Evolutionary conservation across 2,329 filamentous ascomycete genomes (phyloP).

Genomic region (Talaromyces sp.): DNA sequence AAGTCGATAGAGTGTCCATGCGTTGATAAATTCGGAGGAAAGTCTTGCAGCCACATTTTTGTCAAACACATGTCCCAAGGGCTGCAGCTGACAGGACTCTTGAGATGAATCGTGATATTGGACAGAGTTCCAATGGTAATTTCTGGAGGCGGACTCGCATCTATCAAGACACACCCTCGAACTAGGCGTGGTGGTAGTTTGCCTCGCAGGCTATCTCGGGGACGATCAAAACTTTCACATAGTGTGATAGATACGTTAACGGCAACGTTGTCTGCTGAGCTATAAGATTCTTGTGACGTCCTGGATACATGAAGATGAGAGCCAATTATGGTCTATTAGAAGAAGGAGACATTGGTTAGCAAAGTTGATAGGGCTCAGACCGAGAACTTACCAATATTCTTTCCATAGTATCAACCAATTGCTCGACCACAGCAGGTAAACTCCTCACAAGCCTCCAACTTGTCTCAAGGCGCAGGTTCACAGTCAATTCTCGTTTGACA

Average conservation of each 20-base stretch:
- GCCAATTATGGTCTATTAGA: neutral
- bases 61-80: conserved; percentile 2
- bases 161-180: neutral
- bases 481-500: conserved; percentile 1
- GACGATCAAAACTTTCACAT: conserved; percentile 1
- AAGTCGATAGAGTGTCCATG: neutral
- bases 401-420: conserved; percentile 5
- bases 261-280: neutral
- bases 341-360: neutral
- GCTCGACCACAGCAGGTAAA: conserved; percentile 2
- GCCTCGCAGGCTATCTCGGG: neutral
- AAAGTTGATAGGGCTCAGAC: neutral
- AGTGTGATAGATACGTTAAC: conserved; percentile 2
- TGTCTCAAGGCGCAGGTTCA: conserved; percentile 5
- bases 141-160: conserved; percentile 7
- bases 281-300: conserved; percentile 1
- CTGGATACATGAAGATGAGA: neutral
- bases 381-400: neutral
- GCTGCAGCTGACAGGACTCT: neutral
- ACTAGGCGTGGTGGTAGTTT: conserved; percentile 6
- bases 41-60: conserved; percentile 3
- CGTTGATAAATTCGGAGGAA: neutral
- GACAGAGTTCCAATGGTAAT: conserved; percentile 3
- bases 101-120: conserved; percentile 7
- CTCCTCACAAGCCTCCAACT: neutral